phyloP scores from a whole-genome alignment of 1,139 yeast species.

The Candida albicans region DNA sequence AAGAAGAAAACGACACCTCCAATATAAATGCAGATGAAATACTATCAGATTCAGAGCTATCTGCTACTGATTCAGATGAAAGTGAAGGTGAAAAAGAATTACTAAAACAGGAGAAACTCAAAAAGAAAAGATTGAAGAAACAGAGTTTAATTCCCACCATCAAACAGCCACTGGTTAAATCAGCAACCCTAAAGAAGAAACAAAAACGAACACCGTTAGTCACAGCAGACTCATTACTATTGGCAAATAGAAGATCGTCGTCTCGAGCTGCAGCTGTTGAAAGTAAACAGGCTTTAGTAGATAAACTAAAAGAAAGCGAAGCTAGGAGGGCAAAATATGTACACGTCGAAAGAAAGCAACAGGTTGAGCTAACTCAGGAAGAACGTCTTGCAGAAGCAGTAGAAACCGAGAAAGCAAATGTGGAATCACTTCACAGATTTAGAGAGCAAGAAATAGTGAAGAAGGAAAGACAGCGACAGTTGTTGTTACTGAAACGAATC shows the following conservation, averaged over 20 bases:
- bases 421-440: slow-evolving; percentile 69
- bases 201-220: slow-evolving; percentile 21
- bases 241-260: slow-evolving; percentile 65
- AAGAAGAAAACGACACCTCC: slow-evolving; percentile 17
- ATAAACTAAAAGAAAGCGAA: slow-evolving; percentile 71
- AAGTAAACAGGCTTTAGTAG: slow-evolving; percentile 75
- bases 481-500: slow-evolving; percentile 63
- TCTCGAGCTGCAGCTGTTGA: slow-evolving; percentile 77
- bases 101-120: slow-evolving; percentile 48
- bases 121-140: slow-evolving; percentile 34
- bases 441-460: slow-evolving; percentile 83
- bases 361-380: slow-evolving; percentile 73
- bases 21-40: slow-evolving; percentile 41
- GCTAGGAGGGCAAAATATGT: slow-evolving; percentile 54
- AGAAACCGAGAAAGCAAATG: slow-evolving; percentile 78
- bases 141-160: slow-evolving; percentile 46
- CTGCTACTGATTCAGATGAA: slow-evolving; percentile 52
- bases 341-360: slow-evolving; percentile 41
- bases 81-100: slow-evolving; percentile 69
- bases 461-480: slow-evolving; percentile 72
- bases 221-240: slow-evolving; percentile 50
- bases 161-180: slow-evolving; percentile 28
- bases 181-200: slow-evolving; percentile 17
- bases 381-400: slow-evolving; percentile 83
- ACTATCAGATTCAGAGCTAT: slow-evolving; percentile 56